Base-by-base conservation (phyloP, 2,329 filamentous ascomycete species). In the Beauveria asiatica region DNA sequence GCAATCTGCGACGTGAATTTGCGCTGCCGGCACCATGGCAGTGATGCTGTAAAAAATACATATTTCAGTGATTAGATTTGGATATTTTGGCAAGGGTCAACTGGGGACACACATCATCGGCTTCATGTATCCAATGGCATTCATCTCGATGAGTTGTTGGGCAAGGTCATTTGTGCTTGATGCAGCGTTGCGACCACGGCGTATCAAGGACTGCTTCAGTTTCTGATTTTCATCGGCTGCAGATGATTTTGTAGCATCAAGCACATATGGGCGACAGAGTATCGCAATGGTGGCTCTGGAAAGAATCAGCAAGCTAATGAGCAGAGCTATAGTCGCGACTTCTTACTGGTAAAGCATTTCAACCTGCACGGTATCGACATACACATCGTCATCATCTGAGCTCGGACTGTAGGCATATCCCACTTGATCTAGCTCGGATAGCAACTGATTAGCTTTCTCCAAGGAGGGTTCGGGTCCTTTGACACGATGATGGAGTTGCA, bases 1-100 rank as follows among this genome's bases (percentile, higher is more conserved):
- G 58, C 58, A 55, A 19, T 60, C 50, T 17, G 51, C 30, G 5
- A 60, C 25, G 19, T 60, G 58, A 16, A 60, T 56, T 10, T 60
- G 58, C 23, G 49, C 49, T 25, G 57, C 57, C 13, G 57, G 57
- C 9, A 60, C 49, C 48, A 60, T 46, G 8, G 57, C 57, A 4
- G 50, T 60, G 11, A 60, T 60, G 19, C 57, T 60, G 21, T 5
- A n/a, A 19, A 23, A 23, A 23, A 23, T 5, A 23, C 21, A 3
- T 3, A 10, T 16, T 19, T 45, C 10, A 59, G 49, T 21, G 41
- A 6, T 17, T 11, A 16, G 1, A 6, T 37, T 7, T 5, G 25
- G 8, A 9, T 30, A 6, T 17, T 6, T 13, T 7, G 13, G 37
- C 5, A 11, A 19, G 13, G 13, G 6, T 27, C 30, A 3, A n/a